Evolutionary conservation across 495 filamentous ascomycete species (phyloP).

Genomic region (Podospora anserina): DNA sequence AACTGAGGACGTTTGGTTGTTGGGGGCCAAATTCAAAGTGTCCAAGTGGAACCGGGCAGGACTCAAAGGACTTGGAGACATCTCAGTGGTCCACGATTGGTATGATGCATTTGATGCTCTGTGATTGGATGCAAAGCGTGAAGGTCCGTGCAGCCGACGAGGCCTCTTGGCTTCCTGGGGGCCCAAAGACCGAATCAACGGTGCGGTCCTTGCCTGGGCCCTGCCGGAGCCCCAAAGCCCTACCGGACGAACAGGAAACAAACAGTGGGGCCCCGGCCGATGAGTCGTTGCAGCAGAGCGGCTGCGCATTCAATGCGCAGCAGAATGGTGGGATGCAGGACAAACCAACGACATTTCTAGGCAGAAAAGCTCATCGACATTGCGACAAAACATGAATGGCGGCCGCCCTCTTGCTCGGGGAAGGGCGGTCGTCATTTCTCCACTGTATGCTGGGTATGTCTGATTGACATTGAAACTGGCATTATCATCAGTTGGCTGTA

Average conservation of each 20-base stretch:
- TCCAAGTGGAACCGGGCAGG: not conserved
- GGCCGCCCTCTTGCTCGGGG: slow-evolving; percentile 11
- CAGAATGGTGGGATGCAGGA: not conserved
- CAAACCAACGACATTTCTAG: slow-evolving; percentile 7
- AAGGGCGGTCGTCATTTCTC: slow-evolving; percentile 2
- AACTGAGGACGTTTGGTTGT: not conserved
- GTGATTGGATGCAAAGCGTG: slow-evolving; percentile 8
- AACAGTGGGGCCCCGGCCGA: slow-evolving; percentile 3
- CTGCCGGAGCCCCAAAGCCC: slow-evolving; percentile 1
- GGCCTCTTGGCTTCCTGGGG: slow-evolving; percentile 8
- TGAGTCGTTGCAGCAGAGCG: slow-evolving; percentile 14
- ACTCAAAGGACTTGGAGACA: not conserved
- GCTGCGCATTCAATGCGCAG: slow-evolving; percentile 22
- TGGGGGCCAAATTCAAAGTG: not conserved
- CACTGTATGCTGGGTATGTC: not conserved
- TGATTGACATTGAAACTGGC: not conserved
- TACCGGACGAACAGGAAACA: slow-evolving; percentile 1
- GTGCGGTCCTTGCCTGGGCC: slow-evolving; percentile 16
- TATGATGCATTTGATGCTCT: not conserved
- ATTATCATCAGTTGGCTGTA: no score
- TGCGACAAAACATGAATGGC: slow-evolving; percentile 6
- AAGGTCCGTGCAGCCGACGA: slow-evolving; percentile 16
- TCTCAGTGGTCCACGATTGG: slow-evolving; percentile 1
- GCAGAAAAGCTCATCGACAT: not conserved
- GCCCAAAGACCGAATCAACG: slow-evolving; percentile 8